Evolutionary conservation across 768 basidiomycete species (phyloP), one percentile per base, ranked within the genome.

Genomic region (Calocera viscosa): DNA sequence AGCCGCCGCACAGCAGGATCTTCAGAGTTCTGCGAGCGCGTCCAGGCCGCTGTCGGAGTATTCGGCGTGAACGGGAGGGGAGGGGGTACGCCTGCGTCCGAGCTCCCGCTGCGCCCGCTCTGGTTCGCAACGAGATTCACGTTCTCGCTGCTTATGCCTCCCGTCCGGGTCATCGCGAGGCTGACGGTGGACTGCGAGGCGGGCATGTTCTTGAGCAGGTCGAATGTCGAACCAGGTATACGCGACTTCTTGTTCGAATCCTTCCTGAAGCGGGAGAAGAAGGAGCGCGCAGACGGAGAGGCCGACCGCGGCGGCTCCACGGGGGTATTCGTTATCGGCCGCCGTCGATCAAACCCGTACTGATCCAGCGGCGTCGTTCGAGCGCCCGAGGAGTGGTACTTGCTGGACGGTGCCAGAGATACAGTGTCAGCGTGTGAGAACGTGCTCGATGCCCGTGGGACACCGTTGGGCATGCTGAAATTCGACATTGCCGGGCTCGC

Each of bases 1-100:
- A 92, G 77, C 76, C 80, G 83, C 76, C 77, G 80, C 68, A 86
- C 74, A 32, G 85, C 84, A 75, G 68, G 72, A 64, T 88, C 86
- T 70, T 69, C 53, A 16, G 53, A 60, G 3, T 60, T 11, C 53
- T 60, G 53, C 26, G 24, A 32, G 24, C 53, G 53, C 7, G 53
- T 60, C 53, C 53, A 60, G 30, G 53, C 53, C 10, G 53, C 53
- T 32, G 53, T 60, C 7, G 53, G 53, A 19, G 53, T 60, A 60
- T 60, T 60, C 53, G 14, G 53, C 10, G 53, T 30, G 8, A 32
- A 14, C 35, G 35, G 24, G 5, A 16, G 14, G 22, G 30, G 14
- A 19, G 53, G 53, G 7, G 53, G 30, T 2, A 60, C 53, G 10
- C 53, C 53, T 32, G 53, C 53, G 19, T 60, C 53, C 14, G 53